Evolutionary conservation across 2,329 filamentous ascomycete species (phyloP).

Genomic region (Cyclaneusma minus): DNA sequence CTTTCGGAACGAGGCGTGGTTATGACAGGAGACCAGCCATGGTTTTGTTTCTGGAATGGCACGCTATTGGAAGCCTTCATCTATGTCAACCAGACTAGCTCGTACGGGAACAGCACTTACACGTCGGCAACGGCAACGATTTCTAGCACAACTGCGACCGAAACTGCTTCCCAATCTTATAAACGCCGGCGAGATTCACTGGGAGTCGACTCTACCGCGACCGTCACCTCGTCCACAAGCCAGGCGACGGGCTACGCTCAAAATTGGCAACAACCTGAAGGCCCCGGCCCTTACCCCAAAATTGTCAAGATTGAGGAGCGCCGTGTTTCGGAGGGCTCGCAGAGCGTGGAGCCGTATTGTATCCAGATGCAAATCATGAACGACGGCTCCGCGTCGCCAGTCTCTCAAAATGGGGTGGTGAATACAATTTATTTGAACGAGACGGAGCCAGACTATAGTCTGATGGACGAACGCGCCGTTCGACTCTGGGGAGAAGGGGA

Average conservation of each 20-base stretch:
- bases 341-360: slow-evolving; percentile 37
- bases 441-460: too few species aligned
- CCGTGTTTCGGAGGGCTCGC: slow-evolving; percentile 20
- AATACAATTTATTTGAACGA: slow-evolving; percentile 15
- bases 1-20: slow-evolving; percentile 14
- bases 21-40: slow-evolving; percentile 48
- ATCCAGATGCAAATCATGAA: slow-evolving; percentile 45
- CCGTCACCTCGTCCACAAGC: slow-evolving; percentile 4
- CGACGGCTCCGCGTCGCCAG: slow-evolving; percentile 22
- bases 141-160: slow-evolving; percentile 8
- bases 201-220: too few species aligned
- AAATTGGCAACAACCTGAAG: slow-evolving; percentile 12
- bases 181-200: too few species aligned
- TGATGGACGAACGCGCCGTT: too few species aligned
- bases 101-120: background rate
- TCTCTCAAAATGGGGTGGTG: slow-evolving; percentile 12
- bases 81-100: slow-evolving; percentile 30
- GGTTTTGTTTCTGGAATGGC: slow-evolving; percentile 56
- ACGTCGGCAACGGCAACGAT: slow-evolving; percentile 17
- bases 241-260: slow-evolving; percentile 4
- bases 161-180: slow-evolving; percentile 1
- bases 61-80: slow-evolving; percentile 53
- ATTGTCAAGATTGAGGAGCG: slow-evolving; percentile 53
- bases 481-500: too few species aligned
- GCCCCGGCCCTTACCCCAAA: slow-evolving; percentile 30